Evolutionary conservation across 306 rosid genomes (phyloP), one percentile per base, ranked within the genome.

Genomic region (Inga laurina): DNA sequence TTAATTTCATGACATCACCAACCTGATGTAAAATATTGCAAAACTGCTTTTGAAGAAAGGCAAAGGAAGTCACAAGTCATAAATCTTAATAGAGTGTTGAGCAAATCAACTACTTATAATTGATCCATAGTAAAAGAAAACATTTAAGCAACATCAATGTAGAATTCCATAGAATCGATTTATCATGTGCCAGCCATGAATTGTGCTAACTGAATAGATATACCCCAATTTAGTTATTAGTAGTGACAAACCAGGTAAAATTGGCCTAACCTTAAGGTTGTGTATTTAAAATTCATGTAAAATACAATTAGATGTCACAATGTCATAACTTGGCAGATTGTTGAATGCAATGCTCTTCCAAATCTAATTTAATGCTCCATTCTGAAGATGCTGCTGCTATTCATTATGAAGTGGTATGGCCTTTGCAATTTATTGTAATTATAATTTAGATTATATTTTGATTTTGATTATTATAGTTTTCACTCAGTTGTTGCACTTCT

Each of bases 331-430:
- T 89, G 81, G 89, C 97, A 96, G 99, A 96, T 96, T 84, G 99
- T 96, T 81, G 97, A 96, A 78, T 94, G 97, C 90, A 91, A 92
- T 96, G 99, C 99, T 81, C 98, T 96, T 84, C 98, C 97, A n/a
- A 96, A 97, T 72, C 92, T 96, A 77, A 96, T 96, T 89, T 94
- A 84, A 96, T 96, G 99, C 93, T 96, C 66, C 88, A 91, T 79
- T 92, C 97, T 69, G 99, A 96, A 87, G 99, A 94, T 89, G 88
- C 97, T 85, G 1, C 30, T 27, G 99, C 97, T 68, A 91, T 96
- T 84, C 99, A 96, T 90, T 96, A 94, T 65, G 99, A 96, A 89
- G 99, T 97, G 87, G 99, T 94, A 90, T 72, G 95, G 77, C 49
- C 76, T 68, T 12, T 83, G 75, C 10, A 64, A 57, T 61, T 46